These are phyloP conservation scores for Calocybe indica DNA, from an alignment of 768 basidiomycete genomes.

Conservation along the genomic window DNA sequence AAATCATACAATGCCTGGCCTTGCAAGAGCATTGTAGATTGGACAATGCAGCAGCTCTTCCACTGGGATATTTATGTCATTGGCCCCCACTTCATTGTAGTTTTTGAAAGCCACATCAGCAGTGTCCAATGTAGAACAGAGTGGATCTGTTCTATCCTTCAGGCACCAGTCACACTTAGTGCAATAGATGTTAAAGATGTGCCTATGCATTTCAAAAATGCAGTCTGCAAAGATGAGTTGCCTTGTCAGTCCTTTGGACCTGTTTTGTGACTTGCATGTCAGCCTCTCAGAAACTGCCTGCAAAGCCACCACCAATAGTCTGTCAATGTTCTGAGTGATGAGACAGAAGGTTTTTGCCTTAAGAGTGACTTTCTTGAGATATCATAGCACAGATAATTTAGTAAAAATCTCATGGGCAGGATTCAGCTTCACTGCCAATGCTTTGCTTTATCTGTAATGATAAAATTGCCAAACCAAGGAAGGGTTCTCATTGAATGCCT, in stretches of 20 bases:
- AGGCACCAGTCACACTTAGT: conserved; percentile 38
- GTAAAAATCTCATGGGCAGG: conserved; percentile 51
- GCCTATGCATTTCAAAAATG: conserved; percentile 60
- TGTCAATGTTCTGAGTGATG: conserved; percentile 62
- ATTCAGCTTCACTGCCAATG: conserved; percentile 43
- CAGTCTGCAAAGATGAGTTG: conserved; percentile 5
- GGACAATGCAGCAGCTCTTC: conserved; percentile 40
- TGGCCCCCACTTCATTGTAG: background rate
- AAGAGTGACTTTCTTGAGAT: conserved; percentile 30
- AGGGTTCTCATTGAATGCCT: conserved; percentile 43
- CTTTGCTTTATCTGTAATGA: conserved; percentile 49
- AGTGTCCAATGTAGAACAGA: conserved; percentile 38
- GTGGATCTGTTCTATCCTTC: conserved; percentile 33
- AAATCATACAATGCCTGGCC: conserved; percentile 59
- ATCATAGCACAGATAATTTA: conserved; percentile 31
- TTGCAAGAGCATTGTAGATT: conserved; percentile 33
- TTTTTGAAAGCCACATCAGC: conserved; percentile 34
- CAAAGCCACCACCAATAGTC: conserved; percentile 37
- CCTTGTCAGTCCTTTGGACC: conserved; percentile 1
- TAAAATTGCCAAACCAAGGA: conserved; percentile 61
- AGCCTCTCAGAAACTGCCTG: conserved; percentile 14
- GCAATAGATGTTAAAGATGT: conserved; percentile 49
- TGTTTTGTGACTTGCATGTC: background rate
- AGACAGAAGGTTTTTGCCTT: conserved; percentile 35
- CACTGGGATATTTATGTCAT: conserved; percentile 10